A percentile compares a stretch with the other conserved stretches of the same genome.
phyloP scores from a whole-genome alignment of 2,329 filamentous ascomycete species.

The Truncatella angustata region DNA sequence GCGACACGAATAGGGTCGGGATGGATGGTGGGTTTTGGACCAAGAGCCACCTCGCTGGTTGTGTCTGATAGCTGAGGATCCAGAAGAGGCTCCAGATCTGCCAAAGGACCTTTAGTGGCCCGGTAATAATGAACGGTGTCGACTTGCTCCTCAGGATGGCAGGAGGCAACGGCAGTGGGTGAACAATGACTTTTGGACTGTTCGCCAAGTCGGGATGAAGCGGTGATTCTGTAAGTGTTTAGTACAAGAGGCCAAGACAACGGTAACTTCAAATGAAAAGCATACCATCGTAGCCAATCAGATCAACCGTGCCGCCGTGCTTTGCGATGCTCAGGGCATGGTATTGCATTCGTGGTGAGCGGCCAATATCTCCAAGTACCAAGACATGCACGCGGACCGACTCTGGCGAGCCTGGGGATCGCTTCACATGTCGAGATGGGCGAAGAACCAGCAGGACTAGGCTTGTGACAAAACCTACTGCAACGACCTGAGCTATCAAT shows the following conservation, averaged over 20 bases:
- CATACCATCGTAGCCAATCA: constrained; percentile 84
- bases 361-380: constrained; percentile 91
- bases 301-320: constrained; percentile 74
- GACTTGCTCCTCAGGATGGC: constrained; percentile 64
- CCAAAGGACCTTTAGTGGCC: constrained; percentile 81
- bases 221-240: constrained; percentile 61
- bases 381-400: constrained; percentile 68
- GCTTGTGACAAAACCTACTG: constrained; percentile 25
- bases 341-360: constrained; percentile 97
- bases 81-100: constrained; percentile 72
- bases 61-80: constrained; percentile 70
- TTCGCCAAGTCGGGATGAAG: constrained; percentile 74
- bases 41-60: constrained; percentile 79
- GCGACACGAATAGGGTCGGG: constrained; percentile 77
- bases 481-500: constrained; percentile 12
- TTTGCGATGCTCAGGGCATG: constrained; percentile 90
- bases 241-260: not conserved
- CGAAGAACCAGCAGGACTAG: constrained; percentile 29
- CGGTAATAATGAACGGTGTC: constrained; percentile 73
- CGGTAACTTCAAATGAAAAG: not conserved
- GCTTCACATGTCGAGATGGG: constrained; percentile 35
- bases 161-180: constrained; percentile 69
- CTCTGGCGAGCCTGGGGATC: constrained; percentile 26
- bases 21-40: constrained; percentile 96
- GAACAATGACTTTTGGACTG: constrained; percentile 67